A percentile compares a stretch with the other conserved stretches of the same genome.
These are phyloP conservation scores for Lachancea fermentati DNA, from an alignment of 805 yeast species.

Conservation along the genomic window DNA sequence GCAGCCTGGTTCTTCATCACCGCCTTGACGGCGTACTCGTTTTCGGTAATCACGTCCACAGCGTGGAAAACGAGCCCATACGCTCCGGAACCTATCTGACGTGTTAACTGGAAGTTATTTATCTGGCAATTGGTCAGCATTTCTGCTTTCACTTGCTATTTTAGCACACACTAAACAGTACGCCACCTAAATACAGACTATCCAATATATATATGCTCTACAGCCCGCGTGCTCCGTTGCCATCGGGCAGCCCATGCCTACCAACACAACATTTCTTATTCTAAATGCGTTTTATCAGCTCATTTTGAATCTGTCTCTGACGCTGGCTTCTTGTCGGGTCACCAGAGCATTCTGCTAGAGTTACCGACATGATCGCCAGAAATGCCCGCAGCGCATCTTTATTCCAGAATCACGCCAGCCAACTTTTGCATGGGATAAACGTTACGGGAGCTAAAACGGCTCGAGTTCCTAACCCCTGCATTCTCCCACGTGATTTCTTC, in stretches of 20 bases:
- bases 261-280: too few species aligned
- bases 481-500: too few species aligned
- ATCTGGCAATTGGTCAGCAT: conserved; percentile 24
- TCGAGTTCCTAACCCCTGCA: too few species aligned
- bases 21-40: conserved; percentile 65
- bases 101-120: conserved; percentile 23
- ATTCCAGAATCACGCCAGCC: neutral
- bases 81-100: conserved; percentile 55
- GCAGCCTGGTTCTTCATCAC: conserved; percentile 41
- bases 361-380: neutral
- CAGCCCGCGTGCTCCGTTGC: neutral
- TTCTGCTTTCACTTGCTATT: neutral
- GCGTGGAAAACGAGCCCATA: conserved; percentile 77
- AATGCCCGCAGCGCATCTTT: neutral
- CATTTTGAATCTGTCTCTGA: neutral
- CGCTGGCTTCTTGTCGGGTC: neutral
- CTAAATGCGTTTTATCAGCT: too few species aligned
- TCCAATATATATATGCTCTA: neutral
- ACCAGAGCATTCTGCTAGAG: neutral
- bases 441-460: too few species aligned
- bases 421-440: neutral
- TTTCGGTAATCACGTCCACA: conserved; percentile 44
- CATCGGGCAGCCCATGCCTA: too few species aligned
- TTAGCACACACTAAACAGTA: neutral
- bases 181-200: neutral